Evolutionary conservation across 225 moss, liverwort and hornwort genomes (phyloP), one percentile per base, ranked within the genome.

Genomic region (Neckera pumila): DNA sequence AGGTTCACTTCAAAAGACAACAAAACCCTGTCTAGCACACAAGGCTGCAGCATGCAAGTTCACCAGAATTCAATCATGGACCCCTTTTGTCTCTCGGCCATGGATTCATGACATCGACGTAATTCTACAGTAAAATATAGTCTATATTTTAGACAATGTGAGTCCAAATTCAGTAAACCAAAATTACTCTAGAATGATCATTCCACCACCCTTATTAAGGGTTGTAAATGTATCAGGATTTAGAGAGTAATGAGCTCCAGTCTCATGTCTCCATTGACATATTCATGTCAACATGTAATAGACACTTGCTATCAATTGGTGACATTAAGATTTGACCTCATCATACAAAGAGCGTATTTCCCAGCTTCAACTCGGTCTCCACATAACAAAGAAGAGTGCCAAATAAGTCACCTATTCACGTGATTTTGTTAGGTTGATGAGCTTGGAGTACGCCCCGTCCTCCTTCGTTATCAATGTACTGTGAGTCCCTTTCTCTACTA

Each of bases 401-500:
- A 26, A 69, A 47, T 23, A 53, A 47, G 63, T 86, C 69, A 90
- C 88, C 88, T 90, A 90, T 63, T 89, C 85, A 43, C 69, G 66
- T 82, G 85, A 88, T 71, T 90, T 87, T 14, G 85, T 86, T 33
- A 92, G 84, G 82, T 93, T 93, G 89, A 94, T 91, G 86, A 94
- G 93, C 75, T 90, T 81, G 77, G 91, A 80, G 90, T 94, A 94
- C 26, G 88, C 90, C 19, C 94, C 91, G 45, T 89, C 90, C 70
- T 87, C 87, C 80, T 89, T 85, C 22, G 84, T 74, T 58, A 92
- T 81, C 88, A 94, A 87, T 28, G 61, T n/a, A 8, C 51, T 76
- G 82, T 94, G 94, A 56, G 89, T 89, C 25, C 94, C 94, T 90
- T 89, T 92, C 89, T 94, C 94, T 70, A 92, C 93, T 14, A 94